phyloP scores from a whole-genome alignment of 1,284 basidiomycete genomes.

The Ustilago lituana region DNA sequence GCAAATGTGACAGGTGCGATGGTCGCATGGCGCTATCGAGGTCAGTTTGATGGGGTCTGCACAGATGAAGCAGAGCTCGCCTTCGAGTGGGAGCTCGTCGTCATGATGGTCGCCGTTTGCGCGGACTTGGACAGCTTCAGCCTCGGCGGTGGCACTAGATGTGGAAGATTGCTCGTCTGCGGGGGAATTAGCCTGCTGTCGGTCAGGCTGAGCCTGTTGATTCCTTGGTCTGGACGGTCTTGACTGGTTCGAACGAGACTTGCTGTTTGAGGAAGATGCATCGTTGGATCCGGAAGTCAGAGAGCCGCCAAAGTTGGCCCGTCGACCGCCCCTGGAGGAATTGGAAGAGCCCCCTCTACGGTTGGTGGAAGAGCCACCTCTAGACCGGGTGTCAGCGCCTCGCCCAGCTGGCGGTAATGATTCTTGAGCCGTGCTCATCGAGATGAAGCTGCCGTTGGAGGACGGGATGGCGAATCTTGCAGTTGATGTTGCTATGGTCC shows the following conservation, averaged over 20 bases:
- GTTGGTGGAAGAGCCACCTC: conserved; percentile 14
- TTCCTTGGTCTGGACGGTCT: not conserved
- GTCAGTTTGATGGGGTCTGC: conserved; percentile 93
- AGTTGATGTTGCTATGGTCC: too few relatives aligned
- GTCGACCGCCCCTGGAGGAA: conserved; percentile 25
- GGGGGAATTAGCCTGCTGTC: too few relatives aligned
- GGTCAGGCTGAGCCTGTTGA: too few relatives aligned
- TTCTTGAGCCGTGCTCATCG: conserved; percentile 25
- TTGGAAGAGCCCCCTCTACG: conserved; percentile 12
- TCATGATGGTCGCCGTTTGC: conserved; percentile 65
- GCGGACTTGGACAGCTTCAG: not conserved
- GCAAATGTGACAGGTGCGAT: conserved; percentile 91
- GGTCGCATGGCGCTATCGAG: conserved; percentile 88
- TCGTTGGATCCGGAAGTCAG: conserved; percentile 18
- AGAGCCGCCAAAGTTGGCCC: conserved; percentile 53
- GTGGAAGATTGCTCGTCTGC: not conserved
- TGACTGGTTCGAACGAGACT: conserved; percentile 12
- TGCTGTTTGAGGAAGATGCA: not conserved
- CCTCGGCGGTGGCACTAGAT: not conserved
- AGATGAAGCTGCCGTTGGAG: too few relatives aligned
- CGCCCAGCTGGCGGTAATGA: conserved; percentile 12
- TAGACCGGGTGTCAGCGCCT: conserved; percentile 3
- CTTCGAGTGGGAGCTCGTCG: conserved; percentile 63
- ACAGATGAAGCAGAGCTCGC: conserved; percentile 88
- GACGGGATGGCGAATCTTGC: too few relatives aligned